phyloP scores from a whole-genome alignment of 2,329 filamentous ascomycete genomes.

The Apiospora pterosperma region DNA sequence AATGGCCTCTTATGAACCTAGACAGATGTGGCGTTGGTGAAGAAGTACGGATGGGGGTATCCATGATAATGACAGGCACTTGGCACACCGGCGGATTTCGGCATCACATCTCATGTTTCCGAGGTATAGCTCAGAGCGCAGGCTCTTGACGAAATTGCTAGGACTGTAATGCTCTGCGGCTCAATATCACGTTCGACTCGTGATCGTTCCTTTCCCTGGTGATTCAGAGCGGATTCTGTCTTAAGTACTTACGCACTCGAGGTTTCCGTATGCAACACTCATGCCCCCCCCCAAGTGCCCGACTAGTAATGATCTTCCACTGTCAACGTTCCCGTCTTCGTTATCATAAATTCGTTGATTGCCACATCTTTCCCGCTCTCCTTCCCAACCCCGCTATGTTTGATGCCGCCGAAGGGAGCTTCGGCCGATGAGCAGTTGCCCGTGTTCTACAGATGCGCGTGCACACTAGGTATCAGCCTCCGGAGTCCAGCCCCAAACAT shows the following conservation, averaged over 20 bases:
- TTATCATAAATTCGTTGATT: slow-evolving; percentile 42
- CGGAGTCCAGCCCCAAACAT: background rate
- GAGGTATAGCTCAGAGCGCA: background rate
- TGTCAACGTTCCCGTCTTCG: slow-evolving; percentile 42
- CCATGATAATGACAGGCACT: background rate
- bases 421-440: slow-evolving; percentile 40
- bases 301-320: slow-evolving; percentile 34
- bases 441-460: slow-evolving; percentile 29
- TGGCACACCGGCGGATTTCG: background rate
- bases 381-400: slow-evolving; percentile 44
- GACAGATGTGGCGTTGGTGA: background rate
- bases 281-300: background rate
- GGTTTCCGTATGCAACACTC: background rate
- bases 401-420: slow-evolving; percentile 45
- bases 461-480: slow-evolving; percentile 19
- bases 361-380: slow-evolving; percentile 46
- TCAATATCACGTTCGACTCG: background rate
- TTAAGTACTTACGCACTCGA: background rate
- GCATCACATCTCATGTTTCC: background rate
- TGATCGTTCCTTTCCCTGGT: background rate
- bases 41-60: background rate
- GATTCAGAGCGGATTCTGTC: no score
- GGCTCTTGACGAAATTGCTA: background rate
- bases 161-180: background rate
- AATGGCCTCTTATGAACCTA: background rate